phyloP scores from a whole-genome alignment of 768 basidiomycete species.

The Asterophora lycoperdoides region DNA sequence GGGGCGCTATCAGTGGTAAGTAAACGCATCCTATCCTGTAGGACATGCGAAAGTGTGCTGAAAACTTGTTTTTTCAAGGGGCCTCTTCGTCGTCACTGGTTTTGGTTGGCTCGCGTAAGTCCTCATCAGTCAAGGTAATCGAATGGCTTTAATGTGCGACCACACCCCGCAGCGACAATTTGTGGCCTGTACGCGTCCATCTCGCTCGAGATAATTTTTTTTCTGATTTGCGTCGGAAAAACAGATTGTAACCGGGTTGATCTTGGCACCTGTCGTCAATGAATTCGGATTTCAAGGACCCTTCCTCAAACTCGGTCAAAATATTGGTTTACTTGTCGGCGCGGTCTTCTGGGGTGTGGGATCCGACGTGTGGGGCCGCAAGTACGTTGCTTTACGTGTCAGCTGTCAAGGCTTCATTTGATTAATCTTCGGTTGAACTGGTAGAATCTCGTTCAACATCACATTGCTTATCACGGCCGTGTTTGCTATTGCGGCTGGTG shows the following conservation, averaged over 20 bases:
- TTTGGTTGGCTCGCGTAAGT: slow-evolving; percentile 77
- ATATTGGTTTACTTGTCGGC: slow-evolving; percentile 66
- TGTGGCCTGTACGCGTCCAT: slow-evolving; percentile 58
- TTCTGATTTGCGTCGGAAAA: neutral
- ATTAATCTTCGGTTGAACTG: neutral
- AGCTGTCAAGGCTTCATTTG: neutral
- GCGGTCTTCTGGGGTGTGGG: slow-evolving; percentile 66
- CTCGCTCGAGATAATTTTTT: neutral
- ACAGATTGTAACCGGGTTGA: slow-evolving; percentile 62
- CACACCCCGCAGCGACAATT: slow-evolving; percentile 50
- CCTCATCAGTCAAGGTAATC: neutral
- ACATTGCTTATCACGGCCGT: slow-evolving; percentile 64
- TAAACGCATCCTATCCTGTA: neutral
- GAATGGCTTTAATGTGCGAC: neutral
- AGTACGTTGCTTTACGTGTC: slow-evolving; percentile 28
- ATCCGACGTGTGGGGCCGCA: slow-evolving; percentile 69
- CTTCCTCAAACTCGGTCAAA: slow-evolving; percentile 65
- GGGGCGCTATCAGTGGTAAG: slow-evolving; percentile 59
- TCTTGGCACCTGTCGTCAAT: slow-evolving; percentile 55
- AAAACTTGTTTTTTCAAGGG: slow-evolving; percentile 43
- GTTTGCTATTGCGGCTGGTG: slow-evolving; percentile 63
- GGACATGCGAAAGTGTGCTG: neutral
- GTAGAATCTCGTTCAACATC: slow-evolving; percentile 62
- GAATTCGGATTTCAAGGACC: slow-evolving; percentile 64
- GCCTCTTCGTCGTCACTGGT: slow-evolving; percentile 62